Evolutionary conservation across 129 eudicot species (phyloP).

Genomic region (Kitagawia praeruptora): DNA sequence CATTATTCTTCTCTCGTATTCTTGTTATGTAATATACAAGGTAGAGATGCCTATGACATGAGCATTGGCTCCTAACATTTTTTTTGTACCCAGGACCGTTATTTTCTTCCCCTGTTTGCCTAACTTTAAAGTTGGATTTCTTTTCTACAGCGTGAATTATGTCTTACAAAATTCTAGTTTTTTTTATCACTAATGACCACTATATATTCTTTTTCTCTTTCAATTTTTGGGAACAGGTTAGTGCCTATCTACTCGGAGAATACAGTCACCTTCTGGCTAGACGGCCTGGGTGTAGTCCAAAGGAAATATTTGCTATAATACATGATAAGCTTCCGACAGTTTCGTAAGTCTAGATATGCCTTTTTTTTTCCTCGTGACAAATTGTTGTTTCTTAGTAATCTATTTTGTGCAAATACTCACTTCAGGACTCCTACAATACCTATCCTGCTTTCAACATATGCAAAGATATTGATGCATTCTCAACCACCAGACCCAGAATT

Average conservation of each 20-base stretch:
- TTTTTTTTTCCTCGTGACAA: conserved; percentile 8
- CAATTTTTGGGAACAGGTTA: conserved; percentile 44
- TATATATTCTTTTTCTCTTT: neutral
- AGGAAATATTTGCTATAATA: conserved; percentile 72
- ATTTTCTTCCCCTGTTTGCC: neutral
- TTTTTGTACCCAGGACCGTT: neutral
- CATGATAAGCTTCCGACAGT: conserved; percentile 97
- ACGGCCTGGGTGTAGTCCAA: conserved; percentile 90
- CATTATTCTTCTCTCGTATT: neutral
- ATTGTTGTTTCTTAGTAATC: conserved; percentile 4
- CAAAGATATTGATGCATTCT: conserved; percentile 91
- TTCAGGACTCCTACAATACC: conserved; percentile 84
- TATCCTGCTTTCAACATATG: conserved; percentile 88
- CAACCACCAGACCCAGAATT: conserved; percentile 83
- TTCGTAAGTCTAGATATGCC: conserved; percentile 47
- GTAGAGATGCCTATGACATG: neutral
- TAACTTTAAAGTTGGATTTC: neutral
- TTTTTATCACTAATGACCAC: neutral
- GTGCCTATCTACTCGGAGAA: conserved; percentile 97
- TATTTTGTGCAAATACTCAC: conserved; percentile 7
- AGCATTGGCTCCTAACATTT: neutral
- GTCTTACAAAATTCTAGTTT: neutral
- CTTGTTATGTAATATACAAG: neutral
- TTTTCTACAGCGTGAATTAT: neutral
- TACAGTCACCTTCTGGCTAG: conserved; percentile 94